These are phyloP conservation scores for Oxytropis ochrocephala DNA, from an alignment of 306 rosid species.

Conservation along the genomic window DNA sequence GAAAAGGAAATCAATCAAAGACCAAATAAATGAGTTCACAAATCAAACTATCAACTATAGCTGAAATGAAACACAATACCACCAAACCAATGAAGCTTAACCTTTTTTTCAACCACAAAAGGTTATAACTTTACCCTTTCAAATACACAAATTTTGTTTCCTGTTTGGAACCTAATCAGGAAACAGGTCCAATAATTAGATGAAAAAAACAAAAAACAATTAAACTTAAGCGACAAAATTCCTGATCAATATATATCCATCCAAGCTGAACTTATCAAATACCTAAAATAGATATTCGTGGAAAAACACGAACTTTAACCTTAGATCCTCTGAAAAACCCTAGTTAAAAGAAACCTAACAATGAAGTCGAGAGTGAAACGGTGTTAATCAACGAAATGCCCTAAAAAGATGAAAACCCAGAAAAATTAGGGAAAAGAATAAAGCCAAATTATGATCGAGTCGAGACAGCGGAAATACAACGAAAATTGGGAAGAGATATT, in stretches of 20 bases:
- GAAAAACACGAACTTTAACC: constrained; percentile 26
- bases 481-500: constrained; percentile 3
- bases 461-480: background rate
- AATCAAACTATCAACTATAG: constrained; percentile 22
- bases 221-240: background rate
- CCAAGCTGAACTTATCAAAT: constrained; percentile 12
- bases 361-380: constrained; percentile 12
- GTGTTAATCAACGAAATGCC: constrained; percentile 21
- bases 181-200: constrained; percentile 15
- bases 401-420: constrained; percentile 18
- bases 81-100: constrained; percentile 15
- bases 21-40: background rate
- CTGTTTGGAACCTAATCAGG: constrained; percentile 10
- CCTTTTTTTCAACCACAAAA: background rate
- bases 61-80: constrained; percentile 23
- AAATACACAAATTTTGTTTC: background rate
- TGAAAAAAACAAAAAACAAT: background rate
- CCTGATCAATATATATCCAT: constrained; percentile 14
- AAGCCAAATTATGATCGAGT: constrained; percentile 6
- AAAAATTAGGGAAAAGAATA: background rate
- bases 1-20: constrained; percentile 12
- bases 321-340: constrained; percentile 37
- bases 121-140: background rate
- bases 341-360: constrained; percentile 19
- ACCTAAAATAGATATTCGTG: constrained; percentile 13